Evolutionary conservation across 1,284 basidiomycete species (phyloP), one percentile per base, ranked within the genome.

Genomic region (Erythrobasidium hasegawianum): DNA sequence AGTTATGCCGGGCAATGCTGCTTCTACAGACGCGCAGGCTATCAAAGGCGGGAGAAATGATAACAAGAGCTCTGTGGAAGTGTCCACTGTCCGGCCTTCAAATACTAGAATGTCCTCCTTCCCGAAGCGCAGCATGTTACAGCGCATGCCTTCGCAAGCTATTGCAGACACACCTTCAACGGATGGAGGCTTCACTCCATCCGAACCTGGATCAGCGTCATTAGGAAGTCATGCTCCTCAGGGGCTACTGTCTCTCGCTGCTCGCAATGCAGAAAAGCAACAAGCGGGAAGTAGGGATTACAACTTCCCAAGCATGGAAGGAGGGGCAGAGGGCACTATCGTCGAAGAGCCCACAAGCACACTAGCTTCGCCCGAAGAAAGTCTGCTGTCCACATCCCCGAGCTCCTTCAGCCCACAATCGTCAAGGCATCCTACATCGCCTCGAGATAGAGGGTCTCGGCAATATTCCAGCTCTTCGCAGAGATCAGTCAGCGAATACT

Each of bases 401-500:
- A 47, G 43, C 16, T 47, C 43, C 7, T 24, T 47, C 43, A 24
- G 22, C 43, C 43, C 43, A 47, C 7, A 47, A 14, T 47, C 22
- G 7, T 24, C 43, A 7, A 24, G 43, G 16, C 43, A 47, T n/a
- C 43, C 43, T 8, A 5, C 5, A n/a, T 47, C 43, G 16, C 43
- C 43, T 24, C 43, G 43, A 5, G 5, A 18, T 5, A n/a, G 7
- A 4, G 22, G n/a, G n/a, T 47, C 43, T 47, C 4, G 43, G 43
- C 43, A 47, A 47, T n/a, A 47, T 14, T 47, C 43, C 22, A 47
- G n/a, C 16, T 47, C 43, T 24, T 59, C 57, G 10, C 22, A 33
- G 9, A 64, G 59, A 14, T 54, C 53, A 11, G 57, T 66, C 11
- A 66, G 58, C 27, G 62, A 65, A 39, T 59, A 52, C 20, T 49